Evolutionary conservation across 352 stramenopile species (phyloP).

Genomic region (Globisporangium paddicum): DNA sequence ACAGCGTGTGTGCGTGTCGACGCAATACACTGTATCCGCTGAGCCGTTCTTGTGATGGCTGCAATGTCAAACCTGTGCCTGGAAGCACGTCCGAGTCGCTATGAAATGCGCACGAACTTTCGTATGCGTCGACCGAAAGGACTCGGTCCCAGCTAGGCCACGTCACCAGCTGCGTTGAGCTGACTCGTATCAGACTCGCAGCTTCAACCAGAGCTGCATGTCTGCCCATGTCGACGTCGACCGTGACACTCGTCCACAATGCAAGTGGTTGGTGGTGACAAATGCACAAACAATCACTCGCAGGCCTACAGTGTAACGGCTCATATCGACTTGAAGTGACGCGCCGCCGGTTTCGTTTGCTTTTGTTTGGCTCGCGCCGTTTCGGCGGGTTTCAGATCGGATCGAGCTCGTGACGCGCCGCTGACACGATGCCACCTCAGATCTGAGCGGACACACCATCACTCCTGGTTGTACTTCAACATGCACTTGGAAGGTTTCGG

Average conservation of each 20-base stretch:
- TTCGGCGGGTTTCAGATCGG: neutral
- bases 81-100: neutral
- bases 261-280: too few species aligned
- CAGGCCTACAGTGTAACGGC: too few species aligned
- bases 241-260: too few species aligned
- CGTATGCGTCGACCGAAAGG: neutral
- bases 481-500: slow-evolving; percentile 1
- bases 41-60: too few species aligned
- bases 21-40: too few species aligned
- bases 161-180: neutral
- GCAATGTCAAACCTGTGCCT: neutral
- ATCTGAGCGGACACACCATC: neutral
- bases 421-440: slow-evolving; percentile 1
- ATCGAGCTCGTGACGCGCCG: slow-evolving; percentile 4
- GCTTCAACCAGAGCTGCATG: neutral
- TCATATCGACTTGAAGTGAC: neutral
- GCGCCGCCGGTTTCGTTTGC: neutral
- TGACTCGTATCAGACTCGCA: neutral
- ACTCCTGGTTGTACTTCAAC: slow-evolving; percentile 9
- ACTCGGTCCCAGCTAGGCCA: neutral
- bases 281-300: too few species aligned
- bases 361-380: neutral
- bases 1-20: too few species aligned
- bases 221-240: neutral
- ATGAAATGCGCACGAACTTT: neutral